Percentiles rank a stretch among this genome's conserved stretches.
phyloP scores from a whole-genome alignment of 257 asterid genomes.

The Nicotiana tomentosiformis region DNA sequence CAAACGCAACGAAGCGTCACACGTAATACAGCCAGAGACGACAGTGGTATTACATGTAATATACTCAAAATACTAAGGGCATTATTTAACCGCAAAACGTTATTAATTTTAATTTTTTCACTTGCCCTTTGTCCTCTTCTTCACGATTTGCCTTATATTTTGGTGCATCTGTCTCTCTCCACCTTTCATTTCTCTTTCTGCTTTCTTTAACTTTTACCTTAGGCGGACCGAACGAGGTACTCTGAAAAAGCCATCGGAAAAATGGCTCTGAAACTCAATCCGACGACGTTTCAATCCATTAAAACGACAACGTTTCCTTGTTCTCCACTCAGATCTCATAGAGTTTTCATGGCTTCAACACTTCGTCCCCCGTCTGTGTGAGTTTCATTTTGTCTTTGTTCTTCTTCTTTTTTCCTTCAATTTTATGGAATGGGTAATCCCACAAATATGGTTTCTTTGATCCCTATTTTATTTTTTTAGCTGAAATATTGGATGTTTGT shows the following conservation, averaged over 20 bases:
- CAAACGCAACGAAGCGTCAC: not conserved
- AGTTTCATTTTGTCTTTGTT: constrained; percentile 10
- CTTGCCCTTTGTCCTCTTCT: not conserved
- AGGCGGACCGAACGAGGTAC: not conserved
- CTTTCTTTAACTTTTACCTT: not conserved
- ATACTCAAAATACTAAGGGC: not conserved
- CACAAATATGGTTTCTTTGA: not conserved
- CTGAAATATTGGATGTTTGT: not conserved
- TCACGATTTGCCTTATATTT: not conserved
- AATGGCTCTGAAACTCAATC: constrained; percentile 49
- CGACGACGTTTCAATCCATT: constrained; percentile 26
- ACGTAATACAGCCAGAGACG: not conserved
- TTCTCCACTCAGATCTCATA: constrained; percentile 48
- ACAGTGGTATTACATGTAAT: not conserved
- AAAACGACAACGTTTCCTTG: constrained; percentile 9
- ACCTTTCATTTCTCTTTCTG: not conserved
- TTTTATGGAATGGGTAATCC: not conserved
- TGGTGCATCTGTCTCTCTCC: not conserved
- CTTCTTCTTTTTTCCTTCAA: not conserved
- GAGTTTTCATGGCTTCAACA: constrained; percentile 63
- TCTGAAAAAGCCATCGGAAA: not conserved
- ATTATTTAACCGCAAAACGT: not conserved
- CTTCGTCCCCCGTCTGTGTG: constrained; percentile 49
- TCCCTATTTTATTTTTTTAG: not conserved
- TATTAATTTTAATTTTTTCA: not conserved